Evolutionary conservation across 805 yeast species (phyloP), one percentile per base, ranked within the genome.

Genomic region (Yamadazyma insecticola): DNA sequence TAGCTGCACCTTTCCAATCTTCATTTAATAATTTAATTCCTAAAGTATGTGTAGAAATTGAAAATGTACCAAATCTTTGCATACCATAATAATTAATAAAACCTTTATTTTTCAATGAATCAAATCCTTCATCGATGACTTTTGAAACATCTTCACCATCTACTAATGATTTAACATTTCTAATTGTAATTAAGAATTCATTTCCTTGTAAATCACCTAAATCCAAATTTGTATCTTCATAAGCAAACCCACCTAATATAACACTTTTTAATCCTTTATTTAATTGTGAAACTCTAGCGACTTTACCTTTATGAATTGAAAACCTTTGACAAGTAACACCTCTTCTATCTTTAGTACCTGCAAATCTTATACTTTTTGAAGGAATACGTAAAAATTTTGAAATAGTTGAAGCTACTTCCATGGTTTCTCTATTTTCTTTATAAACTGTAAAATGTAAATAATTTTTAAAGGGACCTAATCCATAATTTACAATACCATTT

Each of bases 31-130:
- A 66, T 39, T 70, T 70, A 39, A 74, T 75, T 29, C 99, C 99
- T 32, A 89, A 68, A 18, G 70, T 73, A 56, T 92, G 97, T 0
- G 98, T 89, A 2, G 97, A 86, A 17, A 88, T 70, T 9, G 96
- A 84, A 50, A 87, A 90, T 0, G 98, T 89, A 17, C 99, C 99
- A 55, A 92, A 92, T 50, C 99, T 69, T 64, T 92, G 99, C 89
- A 92, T 81, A n/a, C 99, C 99, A 54, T 74, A 92, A 52, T 92
- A 92, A 56, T 92, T 92, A 41, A 92, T 81, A 49, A 86, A 92
- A 0, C 99, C 99, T 17, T 71, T 65, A 1, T 64, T 65, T 30
- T 65, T 63, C 31, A 90, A 62, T 0, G 86, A 71, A 4, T 63
- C 51, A 42, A 89, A 67, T 16, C 87, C 71, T 7, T 62, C 52